A percentile compares a stretch with the other conserved stretches of the same genome.
Conservation (phyloP, 2,329 filamentous ascomycete genomes). For the Alternaria gansuensis region DNA sequence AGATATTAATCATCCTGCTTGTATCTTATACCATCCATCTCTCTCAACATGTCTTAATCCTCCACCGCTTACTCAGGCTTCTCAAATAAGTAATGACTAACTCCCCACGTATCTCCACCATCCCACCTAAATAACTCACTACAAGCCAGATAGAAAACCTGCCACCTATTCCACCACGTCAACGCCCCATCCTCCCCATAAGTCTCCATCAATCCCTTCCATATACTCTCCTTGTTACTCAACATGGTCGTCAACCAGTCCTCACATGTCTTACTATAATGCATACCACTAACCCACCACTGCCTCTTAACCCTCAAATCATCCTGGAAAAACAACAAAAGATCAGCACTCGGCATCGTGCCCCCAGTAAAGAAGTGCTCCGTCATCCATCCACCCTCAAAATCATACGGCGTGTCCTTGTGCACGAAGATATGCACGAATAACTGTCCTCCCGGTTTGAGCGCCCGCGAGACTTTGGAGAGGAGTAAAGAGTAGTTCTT, state of each 20-base stretch:
- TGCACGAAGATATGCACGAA: constrained; percentile 76
- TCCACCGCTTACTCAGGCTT: constrained; percentile 55
- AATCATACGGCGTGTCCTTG: constrained; percentile 72
- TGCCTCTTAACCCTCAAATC: constrained; percentile 68
- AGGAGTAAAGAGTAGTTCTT: constrained; percentile 76
- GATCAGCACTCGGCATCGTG: constrained; percentile 73
- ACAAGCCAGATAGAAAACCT: constrained; percentile 76
- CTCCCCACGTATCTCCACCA: constrained; percentile 73
- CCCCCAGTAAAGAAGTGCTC: constrained; percentile 77
- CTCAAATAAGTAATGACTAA: constrained; percentile 72
- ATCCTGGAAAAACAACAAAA: constrained; percentile 72
- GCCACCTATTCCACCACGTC: constrained; percentile 75
- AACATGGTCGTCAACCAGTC: constrained; percentile 71
- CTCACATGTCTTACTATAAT: constrained; percentile 76
- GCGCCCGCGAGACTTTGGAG: constrained; percentile 66
- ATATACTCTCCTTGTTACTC: constrained; percentile 66
- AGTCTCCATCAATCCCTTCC: constrained; percentile 70
- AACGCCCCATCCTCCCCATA: constrained; percentile 68
- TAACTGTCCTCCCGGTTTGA: constrained; percentile 71
- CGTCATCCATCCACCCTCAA: constrained; percentile 77
- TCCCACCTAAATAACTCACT: constrained; percentile 73
- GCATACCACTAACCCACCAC: constrained; percentile 75
- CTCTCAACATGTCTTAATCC: background rate
- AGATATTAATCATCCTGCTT: background rate
- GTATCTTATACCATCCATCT: background rate